phyloP scores from a whole-genome alignment of 2,329 filamentous ascomycete species.

The Pseudogymnoascus sp. region DNA sequence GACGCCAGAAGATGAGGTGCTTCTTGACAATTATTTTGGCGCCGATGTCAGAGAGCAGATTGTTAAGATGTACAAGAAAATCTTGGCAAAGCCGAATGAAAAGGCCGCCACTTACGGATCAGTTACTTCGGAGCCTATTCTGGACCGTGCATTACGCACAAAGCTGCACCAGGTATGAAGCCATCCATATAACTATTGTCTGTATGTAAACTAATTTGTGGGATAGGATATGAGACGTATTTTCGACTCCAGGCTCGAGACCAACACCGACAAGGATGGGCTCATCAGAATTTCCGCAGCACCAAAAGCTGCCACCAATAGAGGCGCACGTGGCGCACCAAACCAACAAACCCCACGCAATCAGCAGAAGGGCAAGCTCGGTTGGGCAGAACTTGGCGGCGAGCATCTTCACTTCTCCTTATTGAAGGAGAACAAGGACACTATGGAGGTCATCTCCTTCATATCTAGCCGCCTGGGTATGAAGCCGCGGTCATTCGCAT shows the following conservation, averaged over 20 bases:
- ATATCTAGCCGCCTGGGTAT: constrained; percentile 52
- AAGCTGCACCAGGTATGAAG: constrained; percentile 49
- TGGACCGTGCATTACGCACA: constrained; percentile 54
- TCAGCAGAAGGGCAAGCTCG: constrained; percentile 35
- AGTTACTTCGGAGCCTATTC: constrained; percentile 46
- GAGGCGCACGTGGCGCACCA: constrained; percentile 14
- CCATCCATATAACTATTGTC: background rate
- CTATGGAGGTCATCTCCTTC: constrained; percentile 63
- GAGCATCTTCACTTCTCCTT: constrained; percentile 67
- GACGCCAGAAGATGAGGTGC: constrained; percentile 37
- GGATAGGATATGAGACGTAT: constrained; percentile 47
- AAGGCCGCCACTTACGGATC: constrained; percentile 49
- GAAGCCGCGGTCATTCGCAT: constrained; percentile 53
- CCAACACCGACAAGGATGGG: constrained; percentile 50
- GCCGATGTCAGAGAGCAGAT: constrained; percentile 42
- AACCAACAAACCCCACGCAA: constrained; percentile 15
- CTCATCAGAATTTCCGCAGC: constrained; percentile 50
- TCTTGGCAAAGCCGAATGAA: constrained; percentile 45
- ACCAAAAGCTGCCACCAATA: constrained; percentile 24
- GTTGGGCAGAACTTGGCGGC: constrained; percentile 61
- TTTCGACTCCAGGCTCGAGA: constrained; percentile 57
- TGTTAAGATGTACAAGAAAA: constrained; percentile 46
- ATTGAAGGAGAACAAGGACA: constrained; percentile 73
- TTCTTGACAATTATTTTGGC: constrained; percentile 44
- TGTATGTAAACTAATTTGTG: background rate